These are phyloP conservation scores for Circinella minor DNA, from an alignment of 371 early-diverging fungal species.

Conservation along the genomic window DNA sequence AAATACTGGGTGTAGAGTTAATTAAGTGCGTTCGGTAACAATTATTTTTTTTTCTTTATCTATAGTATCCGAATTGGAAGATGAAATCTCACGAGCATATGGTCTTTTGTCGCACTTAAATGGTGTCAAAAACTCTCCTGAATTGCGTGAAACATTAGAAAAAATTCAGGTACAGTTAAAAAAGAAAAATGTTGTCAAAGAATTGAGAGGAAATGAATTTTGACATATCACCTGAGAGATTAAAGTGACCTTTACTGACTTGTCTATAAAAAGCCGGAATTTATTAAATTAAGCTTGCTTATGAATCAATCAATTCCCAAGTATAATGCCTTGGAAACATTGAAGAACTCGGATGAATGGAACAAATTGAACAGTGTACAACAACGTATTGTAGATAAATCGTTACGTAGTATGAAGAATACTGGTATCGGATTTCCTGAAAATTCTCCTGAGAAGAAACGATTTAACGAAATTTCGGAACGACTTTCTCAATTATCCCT, in stretches of 20 bases:
- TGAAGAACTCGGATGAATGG: constrained; percentile 50
- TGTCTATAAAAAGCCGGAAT: constrained; percentile 39
- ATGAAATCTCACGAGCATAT: constrained; percentile 58
- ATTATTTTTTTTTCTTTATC: not conserved
- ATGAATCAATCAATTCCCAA: constrained; percentile 66
- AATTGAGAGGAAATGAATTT: too few relatives aligned
- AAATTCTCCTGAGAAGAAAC: constrained; percentile 52
- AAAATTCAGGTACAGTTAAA: constrained; percentile 40
- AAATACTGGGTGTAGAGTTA: not conserved
- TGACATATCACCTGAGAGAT: too few relatives aligned
- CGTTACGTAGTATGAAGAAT: constrained; percentile 61
- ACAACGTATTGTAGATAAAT: constrained; percentile 62
- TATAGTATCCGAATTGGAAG: constrained; percentile 58
- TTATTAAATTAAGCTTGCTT: constrained; percentile 55
- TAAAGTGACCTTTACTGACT: too few relatives aligned
- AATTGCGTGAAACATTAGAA: constrained; percentile 61
- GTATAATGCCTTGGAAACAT: constrained; percentile 58
- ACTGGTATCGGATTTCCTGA: constrained; percentile 66
- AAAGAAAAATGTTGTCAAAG: not conserved
- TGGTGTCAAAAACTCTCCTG: constrained; percentile 64
- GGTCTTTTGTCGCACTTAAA: constrained; percentile 65
- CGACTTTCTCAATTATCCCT: constrained; percentile 60
- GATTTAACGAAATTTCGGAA: constrained; percentile 64
- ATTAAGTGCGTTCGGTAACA: too few relatives aligned
- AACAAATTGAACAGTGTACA: constrained; percentile 52